Evolutionary conservation across 1,139 yeast genomes (phyloP).

Genomic region (Lipomyces yarrowii): DNA sequence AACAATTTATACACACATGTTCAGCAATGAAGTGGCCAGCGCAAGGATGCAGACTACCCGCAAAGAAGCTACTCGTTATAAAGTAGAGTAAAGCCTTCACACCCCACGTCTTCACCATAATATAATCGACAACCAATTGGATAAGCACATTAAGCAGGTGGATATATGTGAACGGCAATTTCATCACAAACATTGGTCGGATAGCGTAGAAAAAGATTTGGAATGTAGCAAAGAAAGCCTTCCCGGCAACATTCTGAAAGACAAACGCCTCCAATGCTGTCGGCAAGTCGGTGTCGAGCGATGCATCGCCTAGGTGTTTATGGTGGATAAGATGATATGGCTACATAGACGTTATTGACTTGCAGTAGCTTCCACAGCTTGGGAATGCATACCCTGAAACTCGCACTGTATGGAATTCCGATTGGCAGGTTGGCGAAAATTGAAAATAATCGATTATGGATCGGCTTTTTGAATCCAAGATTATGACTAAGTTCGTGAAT

Average conservation of each 20-base stretch:
- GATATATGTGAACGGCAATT: conserved; percentile 69
- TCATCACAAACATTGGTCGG: conserved; percentile 84
- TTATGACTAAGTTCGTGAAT: conserved; percentile 89
- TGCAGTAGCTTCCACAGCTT: not conserved
- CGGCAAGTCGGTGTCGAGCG: conserved; percentile 85
- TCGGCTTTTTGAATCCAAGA: conserved; percentile 76
- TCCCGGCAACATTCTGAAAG: conserved; percentile 77
- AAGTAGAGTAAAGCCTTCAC: conserved; percentile 66
- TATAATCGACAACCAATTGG: conserved; percentile 60
- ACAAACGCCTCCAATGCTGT: conserved; percentile 73
- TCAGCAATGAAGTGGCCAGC: conserved; percentile 97
- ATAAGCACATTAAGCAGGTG: conserved; percentile 69
- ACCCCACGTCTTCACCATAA: conserved; percentile 64
- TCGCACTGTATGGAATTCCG: conserved; percentile 87
- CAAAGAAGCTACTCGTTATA: conserved; percentile 75
- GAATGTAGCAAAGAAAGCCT: conserved; percentile 86
- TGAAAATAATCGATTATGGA: conserved; percentile 75
- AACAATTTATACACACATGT: conserved; percentile 47
- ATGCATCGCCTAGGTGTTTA: conserved; percentile 85
- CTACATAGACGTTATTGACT: conserved; percentile 10
- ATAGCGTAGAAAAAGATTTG: conserved; percentile 88
- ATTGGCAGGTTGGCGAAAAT: conserved; percentile 81
- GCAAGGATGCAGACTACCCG: conserved; percentile 90
- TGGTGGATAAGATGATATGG: conserved; percentile 93
- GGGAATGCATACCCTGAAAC: conserved; percentile 54